Evolutionary conservation across 176 grass and related monocot species (phyloP).

Genomic region (bread wheat (Triticum aestivum)): DNA sequence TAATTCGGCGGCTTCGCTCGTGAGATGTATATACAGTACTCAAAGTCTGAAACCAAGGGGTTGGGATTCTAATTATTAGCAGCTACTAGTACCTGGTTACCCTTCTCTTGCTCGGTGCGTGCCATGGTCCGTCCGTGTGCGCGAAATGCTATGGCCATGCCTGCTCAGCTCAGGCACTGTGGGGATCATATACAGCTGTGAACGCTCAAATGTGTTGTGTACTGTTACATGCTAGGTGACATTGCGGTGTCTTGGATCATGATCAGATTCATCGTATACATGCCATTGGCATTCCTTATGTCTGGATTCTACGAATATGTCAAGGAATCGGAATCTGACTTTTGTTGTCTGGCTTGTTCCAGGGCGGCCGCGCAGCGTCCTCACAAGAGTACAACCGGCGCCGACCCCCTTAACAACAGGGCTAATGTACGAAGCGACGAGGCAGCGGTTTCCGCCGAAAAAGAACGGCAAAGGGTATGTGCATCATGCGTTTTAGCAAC

Average conservation of each 20-base stretch:
- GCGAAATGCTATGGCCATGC: background rate
- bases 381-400: conserved; percentile 24
- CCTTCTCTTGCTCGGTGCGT: too few relatives aligned
- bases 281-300: background rate
- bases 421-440: conserved; percentile 31
- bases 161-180: background rate
- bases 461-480: conserved; percentile 36
- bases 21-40: too few relatives aligned
- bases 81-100: too few relatives aligned
- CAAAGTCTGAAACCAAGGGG: too few relatives aligned
- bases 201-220: background rate
- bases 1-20: too few relatives aligned
- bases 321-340: background rate
- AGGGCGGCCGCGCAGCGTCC: conserved; percentile 19
- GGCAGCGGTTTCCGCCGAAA: conserved; percentile 8
- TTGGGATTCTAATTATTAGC: background rate
- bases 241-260: background rate
- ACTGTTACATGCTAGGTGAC: background rate
- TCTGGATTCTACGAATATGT: background rate
- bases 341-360: background rate
- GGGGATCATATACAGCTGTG: background rate
- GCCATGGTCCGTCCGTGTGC: background rate
- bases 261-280: background rate
- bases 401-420: background rate
- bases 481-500: background rate